Percentiles rank a stretch among this genome's conserved stretches.
These are phyloP conservation scores for Eutypa lata DNA, from an alignment of 2,329 filamentous ascomycete genomes.

Conservation along the genomic window DNA sequence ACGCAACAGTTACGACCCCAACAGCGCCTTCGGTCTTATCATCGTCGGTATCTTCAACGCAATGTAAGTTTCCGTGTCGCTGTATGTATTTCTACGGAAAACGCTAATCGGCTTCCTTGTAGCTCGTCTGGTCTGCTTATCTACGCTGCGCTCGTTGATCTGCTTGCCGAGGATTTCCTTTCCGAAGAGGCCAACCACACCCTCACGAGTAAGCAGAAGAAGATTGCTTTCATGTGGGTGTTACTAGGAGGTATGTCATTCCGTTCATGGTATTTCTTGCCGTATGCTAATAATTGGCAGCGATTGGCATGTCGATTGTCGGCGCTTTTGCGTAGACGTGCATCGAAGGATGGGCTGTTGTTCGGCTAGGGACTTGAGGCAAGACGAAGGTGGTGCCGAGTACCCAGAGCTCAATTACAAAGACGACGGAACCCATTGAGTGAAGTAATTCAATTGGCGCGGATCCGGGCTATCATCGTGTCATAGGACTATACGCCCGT, in stretches of 20 bases:
- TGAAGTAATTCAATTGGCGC: no score
- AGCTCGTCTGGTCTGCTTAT: slow-evolving; percentile 59
- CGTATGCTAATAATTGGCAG: slow-evolving; percentile 23
- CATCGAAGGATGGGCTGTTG: neutral
- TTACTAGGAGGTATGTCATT: slow-evolving; percentile 45
- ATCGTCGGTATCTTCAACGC: slow-evolving; percentile 65
- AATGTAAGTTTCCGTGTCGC: slow-evolving; percentile 42
- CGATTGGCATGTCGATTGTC: slow-evolving; percentile 44
- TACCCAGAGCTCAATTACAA: no score
- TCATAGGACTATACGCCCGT: no score
- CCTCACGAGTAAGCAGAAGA: slow-evolving; percentile 52
- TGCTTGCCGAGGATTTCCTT: slow-evolving; percentile 63
- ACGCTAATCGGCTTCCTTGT: neutral
- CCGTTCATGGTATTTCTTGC: neutral
- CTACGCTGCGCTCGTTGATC: slow-evolving; percentile 61
- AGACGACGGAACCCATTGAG: no score
- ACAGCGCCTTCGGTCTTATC: slow-evolving; percentile 61
- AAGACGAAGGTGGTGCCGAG: neutral
- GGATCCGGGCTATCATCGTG: no score
- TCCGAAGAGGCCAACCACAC: slow-evolving; percentile 51
- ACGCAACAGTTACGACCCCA: slow-evolving; percentile 57
- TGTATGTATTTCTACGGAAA: no score
- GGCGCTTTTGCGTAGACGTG: slow-evolving; percentile 41
- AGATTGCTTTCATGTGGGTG: slow-evolving; percentile 48
- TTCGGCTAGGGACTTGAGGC: no score